Evolutionary conservation across 768 basidiomycete genomes (phyloP).

Genomic region (Pisolithus tinctorius): DNA sequence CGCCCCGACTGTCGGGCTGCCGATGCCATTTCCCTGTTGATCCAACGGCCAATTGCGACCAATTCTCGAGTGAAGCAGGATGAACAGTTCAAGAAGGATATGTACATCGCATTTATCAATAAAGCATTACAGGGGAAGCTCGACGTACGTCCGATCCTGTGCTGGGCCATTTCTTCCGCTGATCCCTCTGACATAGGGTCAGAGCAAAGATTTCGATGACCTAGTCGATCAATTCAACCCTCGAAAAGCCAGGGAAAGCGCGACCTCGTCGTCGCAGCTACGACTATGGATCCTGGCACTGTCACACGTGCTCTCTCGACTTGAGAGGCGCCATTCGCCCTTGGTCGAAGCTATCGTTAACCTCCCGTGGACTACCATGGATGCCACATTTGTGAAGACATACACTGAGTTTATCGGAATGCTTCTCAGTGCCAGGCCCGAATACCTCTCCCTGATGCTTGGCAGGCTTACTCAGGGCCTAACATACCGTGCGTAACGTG

Average conservation of each 20-base stretch:
- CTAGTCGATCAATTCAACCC: conserved; percentile 82
- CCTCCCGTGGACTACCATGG: conserved; percentile 92
- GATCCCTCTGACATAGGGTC: conserved; percentile 44
- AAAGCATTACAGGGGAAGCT: conserved; percentile 73
- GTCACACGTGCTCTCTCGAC: conserved; percentile 85
- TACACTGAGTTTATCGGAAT: conserved; percentile 89
- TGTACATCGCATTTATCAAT: conserved; percentile 78
- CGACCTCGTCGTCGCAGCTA: conserved; percentile 44
- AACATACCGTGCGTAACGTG: conserved; percentile 68
- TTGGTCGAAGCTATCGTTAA: conserved; percentile 83
- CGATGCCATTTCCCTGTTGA: conserved; percentile 11
- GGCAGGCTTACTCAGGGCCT: conserved; percentile 79
- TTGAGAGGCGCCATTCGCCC: conserved; percentile 72
- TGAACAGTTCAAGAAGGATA: conserved; percentile 70
- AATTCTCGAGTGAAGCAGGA: conserved; percentile 75
- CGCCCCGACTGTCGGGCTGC: neutral
- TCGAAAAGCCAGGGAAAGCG: conserved; percentile 29
- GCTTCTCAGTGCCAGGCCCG: conserved; percentile 84
- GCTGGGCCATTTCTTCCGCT: conserved; percentile 7
- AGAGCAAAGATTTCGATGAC: conserved; percentile 74
- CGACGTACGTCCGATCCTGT: conserved; percentile 41
- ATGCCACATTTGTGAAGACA: conserved; percentile 74
- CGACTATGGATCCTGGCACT: conserved; percentile 81
- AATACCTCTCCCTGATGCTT: conserved; percentile 83
- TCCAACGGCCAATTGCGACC: conserved; percentile 60